phyloP scores from a whole-genome alignment of 2,329 filamentous ascomycete species.

The Plectosphaerella cucumerina region DNA sequence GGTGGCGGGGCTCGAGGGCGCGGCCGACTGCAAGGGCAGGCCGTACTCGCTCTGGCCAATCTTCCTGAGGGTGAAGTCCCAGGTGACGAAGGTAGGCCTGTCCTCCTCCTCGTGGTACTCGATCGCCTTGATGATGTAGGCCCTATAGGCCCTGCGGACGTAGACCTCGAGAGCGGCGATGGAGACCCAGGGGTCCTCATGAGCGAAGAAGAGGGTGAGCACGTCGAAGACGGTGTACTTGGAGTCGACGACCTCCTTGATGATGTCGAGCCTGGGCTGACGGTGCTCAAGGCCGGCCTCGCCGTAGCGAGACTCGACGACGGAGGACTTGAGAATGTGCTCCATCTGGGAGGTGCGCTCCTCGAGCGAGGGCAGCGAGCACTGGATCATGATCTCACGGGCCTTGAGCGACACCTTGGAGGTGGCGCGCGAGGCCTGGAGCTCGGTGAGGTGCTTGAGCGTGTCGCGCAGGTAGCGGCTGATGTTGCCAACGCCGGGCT shows the following conservation, averaged over 20 bases:
- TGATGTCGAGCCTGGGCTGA: conserved; percentile 81
- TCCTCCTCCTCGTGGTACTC: conserved; percentile 77
- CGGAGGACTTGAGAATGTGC: conserved; percentile 92
- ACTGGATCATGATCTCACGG: conserved; percentile 95
- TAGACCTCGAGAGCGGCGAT: conserved; percentile 94
- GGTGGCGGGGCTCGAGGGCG: conserved; percentile 79
- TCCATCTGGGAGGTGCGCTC: conserved; percentile 97
- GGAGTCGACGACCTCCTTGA: conserved; percentile 98
- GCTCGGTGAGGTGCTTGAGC: conserved; percentile 82
- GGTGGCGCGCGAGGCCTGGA: conserved; percentile 74
- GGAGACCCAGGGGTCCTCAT: conserved; percentile 91
- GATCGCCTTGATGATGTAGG: conserved; percentile 85
- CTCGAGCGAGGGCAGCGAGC: conserved; percentile 90
- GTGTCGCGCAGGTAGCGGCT: conserved; percentile 80
- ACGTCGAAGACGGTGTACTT: conserved; percentile 99
- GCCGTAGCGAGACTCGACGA: conserved; percentile 94
- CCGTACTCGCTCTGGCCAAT: conserved; percentile 89
- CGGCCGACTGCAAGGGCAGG: conserved; percentile 71
- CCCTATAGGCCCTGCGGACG: conserved; percentile 92
- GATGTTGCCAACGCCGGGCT: conserved; percentile 82
- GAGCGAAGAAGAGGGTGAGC: conserved; percentile 88
- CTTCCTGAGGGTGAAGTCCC: conserved; percentile 95
- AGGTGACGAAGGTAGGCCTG: conserved; percentile 72
- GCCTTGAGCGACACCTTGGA: conserved; percentile 97
- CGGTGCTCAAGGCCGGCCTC: conserved; percentile 96